A percentile compares a stretch with the other conserved stretches of the same genome.
Evolutionary conservation across 2,329 filamentous ascomycete species (phyloP).

Genomic region (Hymenoscyphus fructigenus): DNA sequence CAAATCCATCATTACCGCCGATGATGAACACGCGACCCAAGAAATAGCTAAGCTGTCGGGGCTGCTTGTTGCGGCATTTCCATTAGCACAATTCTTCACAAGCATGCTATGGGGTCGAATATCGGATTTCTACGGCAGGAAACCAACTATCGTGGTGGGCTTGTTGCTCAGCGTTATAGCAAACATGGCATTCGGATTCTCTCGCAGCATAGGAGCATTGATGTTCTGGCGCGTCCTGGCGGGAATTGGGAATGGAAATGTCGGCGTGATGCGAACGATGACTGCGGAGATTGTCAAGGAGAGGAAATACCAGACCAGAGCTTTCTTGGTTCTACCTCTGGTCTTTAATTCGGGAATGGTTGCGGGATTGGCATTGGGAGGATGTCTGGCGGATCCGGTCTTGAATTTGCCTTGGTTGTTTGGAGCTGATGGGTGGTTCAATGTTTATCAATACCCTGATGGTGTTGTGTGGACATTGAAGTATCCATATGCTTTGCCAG

Average conservation of each 20-base stretch:
- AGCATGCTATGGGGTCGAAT: constrained; percentile 80
- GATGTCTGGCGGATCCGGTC: constrained; percentile 44
- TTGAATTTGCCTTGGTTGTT: constrained; percentile 42
- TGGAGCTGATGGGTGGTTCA: constrained; percentile 40
- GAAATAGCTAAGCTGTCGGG: constrained; percentile 70
- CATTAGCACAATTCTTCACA: constrained; percentile 77
- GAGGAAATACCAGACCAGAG: constrained; percentile 67
- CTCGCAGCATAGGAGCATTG: constrained; percentile 58
- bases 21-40: constrained; percentile 43
- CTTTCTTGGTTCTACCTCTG: constrained; percentile 49
- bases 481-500: constrained; percentile 46
- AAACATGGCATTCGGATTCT: constrained; percentile 67
- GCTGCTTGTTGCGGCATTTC: constrained; percentile 75
- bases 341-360: constrained; percentile 60
- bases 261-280: constrained; percentile 73
- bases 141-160: constrained; percentile 75
- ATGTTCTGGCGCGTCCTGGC: constrained; percentile 67
- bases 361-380: constrained; percentile 36
- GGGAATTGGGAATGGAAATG: constrained; percentile 73
- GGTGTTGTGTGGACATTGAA: constrained; percentile 42
- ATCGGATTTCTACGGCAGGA: constrained; percentile 67
- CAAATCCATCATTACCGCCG: constrained; percentile 52
- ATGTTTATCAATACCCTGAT: constrained; percentile 33
- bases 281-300: constrained; percentile 70
- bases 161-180: constrained; percentile 56